Conservation (phyloP, 768 basidiomycete genomes). For the Cyclocybe aegerita region DNA sequence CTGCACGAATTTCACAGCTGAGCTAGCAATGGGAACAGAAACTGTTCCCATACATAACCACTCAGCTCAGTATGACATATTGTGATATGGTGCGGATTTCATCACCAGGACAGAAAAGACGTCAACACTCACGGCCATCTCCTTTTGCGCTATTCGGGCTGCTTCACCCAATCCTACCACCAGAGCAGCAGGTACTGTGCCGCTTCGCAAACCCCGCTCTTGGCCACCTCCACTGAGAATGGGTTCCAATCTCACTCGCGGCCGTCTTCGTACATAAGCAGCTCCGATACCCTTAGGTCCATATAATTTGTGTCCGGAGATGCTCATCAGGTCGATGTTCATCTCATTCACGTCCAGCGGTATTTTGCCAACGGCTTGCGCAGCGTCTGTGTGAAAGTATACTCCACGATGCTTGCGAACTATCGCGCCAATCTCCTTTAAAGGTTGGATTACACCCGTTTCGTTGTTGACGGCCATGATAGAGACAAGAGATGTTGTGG, state of each 20-base stretch:
- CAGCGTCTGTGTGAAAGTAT: constrained; percentile 96
- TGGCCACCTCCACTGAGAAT: constrained; percentile 96
- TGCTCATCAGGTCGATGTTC: constrained; percentile 94
- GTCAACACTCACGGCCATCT: constrained; percentile 81
- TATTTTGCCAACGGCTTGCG: constrained; percentile 93
- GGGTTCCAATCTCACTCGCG: constrained; percentile 91
- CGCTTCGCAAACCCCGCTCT: constrained; percentile 91
- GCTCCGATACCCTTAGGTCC: constrained; percentile 97
- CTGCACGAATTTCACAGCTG: constrained; percentile 78
- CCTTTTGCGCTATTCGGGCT: constrained; percentile 83
- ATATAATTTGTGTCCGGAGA: constrained; percentile 97
- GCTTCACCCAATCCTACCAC: constrained; percentile 95
- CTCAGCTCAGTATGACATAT: constrained; percentile 38
- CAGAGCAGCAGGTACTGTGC: constrained; percentile 87
- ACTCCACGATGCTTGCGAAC: constrained; percentile 85
- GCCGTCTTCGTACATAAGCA: constrained; percentile 89
- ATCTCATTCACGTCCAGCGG: constrained; percentile 91
- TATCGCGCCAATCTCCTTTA: constrained; percentile 91
- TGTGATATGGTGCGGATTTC: constrained; percentile 41
- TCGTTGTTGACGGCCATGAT: constrained; percentile 99
- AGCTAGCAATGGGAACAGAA: constrained; percentile 34
- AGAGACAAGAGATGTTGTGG: constrained; percentile 91
- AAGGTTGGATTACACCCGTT: constrained; percentile 96
- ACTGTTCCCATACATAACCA: constrained; percentile 27
- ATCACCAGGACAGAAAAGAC: constrained; percentile 31